phyloP scores from a whole-genome alignment of 805 yeast species.

The Cyberlindnera mycetangii region DNA sequence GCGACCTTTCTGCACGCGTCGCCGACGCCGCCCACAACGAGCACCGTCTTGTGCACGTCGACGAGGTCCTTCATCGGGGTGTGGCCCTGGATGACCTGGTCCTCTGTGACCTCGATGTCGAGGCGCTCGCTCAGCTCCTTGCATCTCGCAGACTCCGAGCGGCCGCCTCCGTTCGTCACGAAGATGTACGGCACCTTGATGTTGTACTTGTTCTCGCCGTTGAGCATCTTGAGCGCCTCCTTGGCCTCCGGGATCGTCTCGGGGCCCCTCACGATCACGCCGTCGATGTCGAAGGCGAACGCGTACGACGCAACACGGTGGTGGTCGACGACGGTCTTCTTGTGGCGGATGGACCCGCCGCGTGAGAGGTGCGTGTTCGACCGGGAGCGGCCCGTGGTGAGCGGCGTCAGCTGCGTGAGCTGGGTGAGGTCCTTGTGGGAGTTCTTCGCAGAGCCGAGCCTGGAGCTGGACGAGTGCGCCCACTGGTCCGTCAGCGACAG shows the following conservation, averaged over 20 bases:
- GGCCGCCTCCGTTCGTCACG: constrained; percentile 92
- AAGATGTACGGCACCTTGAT: constrained; percentile 80
- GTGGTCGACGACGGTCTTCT: constrained; percentile 59
- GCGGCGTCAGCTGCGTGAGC: constrained; percentile 24
- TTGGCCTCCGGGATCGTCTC: constrained; percentile 79
- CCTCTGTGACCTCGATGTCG: constrained; percentile 58
- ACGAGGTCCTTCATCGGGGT: constrained; percentile 89
- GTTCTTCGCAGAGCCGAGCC: constrained; percentile 26
- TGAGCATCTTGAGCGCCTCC: constrained; percentile 66
- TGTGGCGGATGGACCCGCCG: constrained; percentile 34
- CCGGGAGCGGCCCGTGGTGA: constrained; percentile 15
- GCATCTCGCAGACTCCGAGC: constrained; percentile 72
- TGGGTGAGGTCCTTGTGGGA: constrained; percentile 28
- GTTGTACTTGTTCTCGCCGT: constrained; percentile 74
- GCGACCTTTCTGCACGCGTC: constrained; percentile 84
- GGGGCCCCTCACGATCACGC: constrained; percentile 84
- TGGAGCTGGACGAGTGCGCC: constrained; percentile 37
- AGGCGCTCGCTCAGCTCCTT: constrained; percentile 64
- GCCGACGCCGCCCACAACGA: constrained; percentile 88
- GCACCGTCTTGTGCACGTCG: constrained; percentile 61
- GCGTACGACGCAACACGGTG: constrained; percentile 77
- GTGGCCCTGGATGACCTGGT: constrained; percentile 89
- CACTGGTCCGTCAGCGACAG: constrained; percentile 72
- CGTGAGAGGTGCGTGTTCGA: constrained; percentile 21
- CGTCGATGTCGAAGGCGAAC: constrained; percentile 91